These are phyloP conservation scores for Chloris gayana DNA, from an alignment of 176 grass and related monocot genomes.

Conservation along the genomic window DNA sequence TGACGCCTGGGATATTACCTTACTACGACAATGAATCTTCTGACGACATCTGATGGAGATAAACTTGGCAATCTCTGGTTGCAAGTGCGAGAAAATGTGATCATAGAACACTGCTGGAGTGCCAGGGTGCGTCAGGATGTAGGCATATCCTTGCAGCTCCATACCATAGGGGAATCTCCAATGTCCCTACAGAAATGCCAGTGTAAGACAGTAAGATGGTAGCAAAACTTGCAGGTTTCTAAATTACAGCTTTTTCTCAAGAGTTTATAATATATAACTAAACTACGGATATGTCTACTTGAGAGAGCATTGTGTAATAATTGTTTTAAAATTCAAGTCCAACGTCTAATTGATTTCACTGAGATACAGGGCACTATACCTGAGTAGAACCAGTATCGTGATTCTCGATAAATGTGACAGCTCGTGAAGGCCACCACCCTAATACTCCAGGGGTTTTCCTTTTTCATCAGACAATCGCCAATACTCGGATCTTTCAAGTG, in stretches of 20 bases:
- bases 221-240: background rate
- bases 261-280: conserved; percentile 12
- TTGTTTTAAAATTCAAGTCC: background rate
- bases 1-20: conserved; percentile 38
- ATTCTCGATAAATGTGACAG: conserved; percentile 98
- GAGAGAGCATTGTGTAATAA: background rate
- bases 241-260: background rate
- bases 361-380: conserved; percentile 47
- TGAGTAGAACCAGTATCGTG: conserved; percentile 98
- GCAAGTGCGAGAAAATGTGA: conserved; percentile 83
- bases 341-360: background rate
- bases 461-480: conserved; percentile 94
- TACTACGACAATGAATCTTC: conserved; percentile 89
- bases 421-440: conserved; percentile 98
- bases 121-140: conserved; percentile 95
- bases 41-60: conserved; percentile 59
- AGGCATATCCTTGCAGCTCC: conserved; percentile 98
- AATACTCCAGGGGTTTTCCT: conserved; percentile 85
- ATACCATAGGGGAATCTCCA: conserved; percentile 96
- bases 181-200: conserved; percentile 70
- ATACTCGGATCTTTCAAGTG: conserved; percentile 88
- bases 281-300: background rate
- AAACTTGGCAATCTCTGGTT: conserved; percentile 73
- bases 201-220: background rate
- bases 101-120: conserved; percentile 96